These are phyloP conservation scores for Aspergillus ustus DNA, from an alignment of 2,329 filamentous ascomycete genomes.

Conservation along the genomic window DNA sequence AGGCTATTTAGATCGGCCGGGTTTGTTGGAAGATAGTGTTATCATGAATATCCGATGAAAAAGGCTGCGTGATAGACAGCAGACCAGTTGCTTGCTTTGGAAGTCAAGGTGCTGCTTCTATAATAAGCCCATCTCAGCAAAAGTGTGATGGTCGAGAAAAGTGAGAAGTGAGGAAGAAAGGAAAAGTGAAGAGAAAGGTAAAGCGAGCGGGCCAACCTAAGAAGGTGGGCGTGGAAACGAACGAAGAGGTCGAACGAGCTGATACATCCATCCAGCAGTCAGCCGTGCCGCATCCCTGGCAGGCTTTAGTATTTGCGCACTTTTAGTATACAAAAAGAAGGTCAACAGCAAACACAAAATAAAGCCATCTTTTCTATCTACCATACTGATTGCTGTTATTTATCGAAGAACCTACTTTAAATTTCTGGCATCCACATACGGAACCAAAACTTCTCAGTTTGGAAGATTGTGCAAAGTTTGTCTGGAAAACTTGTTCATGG, in stretches of 20 bases:
- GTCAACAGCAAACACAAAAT: background rate
- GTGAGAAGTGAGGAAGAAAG: background rate
- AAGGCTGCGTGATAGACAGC: background rate
- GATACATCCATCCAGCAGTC: constrained; percentile 14
- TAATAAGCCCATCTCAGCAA: background rate
- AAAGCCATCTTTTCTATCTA: background rate
- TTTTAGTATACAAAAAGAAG: background rate
- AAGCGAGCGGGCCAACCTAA: background rate
- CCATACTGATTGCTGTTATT: background rate
- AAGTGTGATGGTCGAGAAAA: background rate
- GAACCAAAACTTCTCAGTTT: background rate
- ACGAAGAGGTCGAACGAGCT: constrained; percentile 8
- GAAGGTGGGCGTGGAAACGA: background rate
- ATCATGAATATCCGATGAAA: background rate
- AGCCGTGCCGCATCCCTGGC: constrained; percentile 2
- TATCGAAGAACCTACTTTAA: background rate
- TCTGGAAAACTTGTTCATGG: background rate
- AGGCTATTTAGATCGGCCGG: background rate
- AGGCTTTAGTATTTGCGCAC: background rate
- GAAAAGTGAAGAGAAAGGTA: background rate
- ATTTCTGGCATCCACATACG: background rate
- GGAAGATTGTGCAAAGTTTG: background rate
- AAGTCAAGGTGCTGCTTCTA: background rate
- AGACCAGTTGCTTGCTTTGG: background rate
- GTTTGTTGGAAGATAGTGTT: background rate